A percentile compares a stretch with the other conserved stretches of the same genome.
phyloP scores from a whole-genome alignment of 2,329 filamentous ascomycete genomes.

The Sarocladium kiliense region DNA sequence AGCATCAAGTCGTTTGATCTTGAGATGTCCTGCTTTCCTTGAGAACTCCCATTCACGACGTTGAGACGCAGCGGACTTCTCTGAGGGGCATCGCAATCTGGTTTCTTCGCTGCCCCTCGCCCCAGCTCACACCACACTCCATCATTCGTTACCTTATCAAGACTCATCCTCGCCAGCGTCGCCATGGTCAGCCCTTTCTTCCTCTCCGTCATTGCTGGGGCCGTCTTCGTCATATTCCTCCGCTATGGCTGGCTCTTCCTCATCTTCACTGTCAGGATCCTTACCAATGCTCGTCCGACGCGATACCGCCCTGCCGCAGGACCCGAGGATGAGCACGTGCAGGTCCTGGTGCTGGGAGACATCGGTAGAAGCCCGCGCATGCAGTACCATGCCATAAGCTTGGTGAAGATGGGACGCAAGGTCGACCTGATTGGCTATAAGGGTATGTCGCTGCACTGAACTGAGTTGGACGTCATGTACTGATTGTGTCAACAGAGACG shows the following conservation, averaged over 20 bases:
- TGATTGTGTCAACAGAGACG: constrained; percentile 52
- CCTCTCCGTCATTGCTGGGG: constrained; percentile 28
- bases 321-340: constrained; percentile 45
- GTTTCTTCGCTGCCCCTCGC: neutral
- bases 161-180: neutral
- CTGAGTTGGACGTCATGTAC: neutral
- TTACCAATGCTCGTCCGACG: constrained; percentile 23
- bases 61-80: neutral
- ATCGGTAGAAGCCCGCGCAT: constrained; percentile 95
- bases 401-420: constrained; percentile 72
- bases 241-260: constrained; percentile 15
- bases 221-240: constrained; percentile 26
- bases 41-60: neutral
- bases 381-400: constrained; percentile 95
- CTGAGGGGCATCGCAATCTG: constrained; percentile 4
- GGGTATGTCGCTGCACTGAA: constrained; percentile 43
- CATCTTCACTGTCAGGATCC: constrained; percentile 17
- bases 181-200: constrained; percentile 21
- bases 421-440: constrained; percentile 87
- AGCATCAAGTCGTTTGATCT: neutral
- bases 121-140: neutral
- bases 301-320: constrained; percentile 28
- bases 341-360: constrained; percentile 89
- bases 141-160: neutral
- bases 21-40: neutral